phyloP scores from a whole-genome alignment of 2,329 filamentous ascomycete species.

The Cladosporium phlei region DNA sequence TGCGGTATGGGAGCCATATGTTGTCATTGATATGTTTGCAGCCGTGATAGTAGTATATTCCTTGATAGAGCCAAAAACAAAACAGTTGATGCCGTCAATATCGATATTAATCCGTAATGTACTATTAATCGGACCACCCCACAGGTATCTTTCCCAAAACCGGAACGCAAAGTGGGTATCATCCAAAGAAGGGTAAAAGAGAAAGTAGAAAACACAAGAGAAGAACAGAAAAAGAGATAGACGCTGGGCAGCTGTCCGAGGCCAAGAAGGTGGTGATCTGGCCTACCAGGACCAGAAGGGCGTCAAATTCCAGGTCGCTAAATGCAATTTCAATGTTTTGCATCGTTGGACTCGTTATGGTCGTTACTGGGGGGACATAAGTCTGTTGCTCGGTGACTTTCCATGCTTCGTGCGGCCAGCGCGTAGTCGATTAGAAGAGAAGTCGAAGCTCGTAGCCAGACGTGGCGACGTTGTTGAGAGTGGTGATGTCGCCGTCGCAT shows the following conservation, averaged over 20 bases:
- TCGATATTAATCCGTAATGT: conserved; percentile 6
- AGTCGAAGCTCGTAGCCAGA: conserved; percentile 47
- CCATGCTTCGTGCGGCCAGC: conserved; percentile 9
- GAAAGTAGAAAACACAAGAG: no score
- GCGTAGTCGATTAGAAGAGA: conserved; percentile 36
- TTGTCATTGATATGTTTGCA: no score
- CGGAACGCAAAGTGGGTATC: conserved; percentile 11
- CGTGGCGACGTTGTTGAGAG: conserved; percentile 40
- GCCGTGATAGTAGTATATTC: no score
- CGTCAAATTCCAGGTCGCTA: conserved; percentile 1
- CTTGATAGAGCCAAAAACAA: no score
- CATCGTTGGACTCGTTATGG: conserved; percentile 11
- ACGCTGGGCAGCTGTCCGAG: no score
- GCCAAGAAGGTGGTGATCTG: neutral
- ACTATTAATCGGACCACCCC: conserved; percentile 3
- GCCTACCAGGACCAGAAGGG: neutral
- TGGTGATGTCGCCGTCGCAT: conserved; percentile 44
- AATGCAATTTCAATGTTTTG: neutral
- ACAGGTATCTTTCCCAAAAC: conserved; percentile 1
- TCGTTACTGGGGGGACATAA: neutral
- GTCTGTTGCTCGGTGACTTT: conserved; percentile 2
- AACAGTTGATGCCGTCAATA: no score
- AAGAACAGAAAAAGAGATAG: neutral
- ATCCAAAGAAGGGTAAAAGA: conserved; percentile 7
- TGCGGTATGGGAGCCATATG: no score